Percentiles rank a stretch among this genome's conserved stretches.
These are phyloP conservation scores for Grosmannia huntii DNA, from an alignment of 2,329 filamentous ascomycete species.

Conservation along the genomic window DNA sequence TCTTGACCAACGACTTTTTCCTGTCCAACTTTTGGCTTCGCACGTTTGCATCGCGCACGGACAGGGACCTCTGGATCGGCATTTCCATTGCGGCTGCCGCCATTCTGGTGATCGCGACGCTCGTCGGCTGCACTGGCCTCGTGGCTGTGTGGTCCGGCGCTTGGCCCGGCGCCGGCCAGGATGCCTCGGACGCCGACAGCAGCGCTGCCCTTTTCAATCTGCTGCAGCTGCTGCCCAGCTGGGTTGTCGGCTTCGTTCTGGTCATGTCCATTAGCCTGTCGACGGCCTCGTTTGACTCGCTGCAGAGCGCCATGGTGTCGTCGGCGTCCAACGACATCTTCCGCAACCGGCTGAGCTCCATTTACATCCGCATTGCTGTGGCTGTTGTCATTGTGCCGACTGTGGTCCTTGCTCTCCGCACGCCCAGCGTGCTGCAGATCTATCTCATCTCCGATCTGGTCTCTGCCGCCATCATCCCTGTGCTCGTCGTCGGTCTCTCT, in stretches of 20 bases:
- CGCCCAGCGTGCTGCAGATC: conserved; percentile 65
- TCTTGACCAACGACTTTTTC: conserved; percentile 80
- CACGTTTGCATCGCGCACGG: conserved; percentile 67
- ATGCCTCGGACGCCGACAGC: conserved; percentile 37
- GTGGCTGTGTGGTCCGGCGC: conserved; percentile 69
- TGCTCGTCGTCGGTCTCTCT: conserved; percentile 58
- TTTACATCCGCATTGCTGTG: conserved; percentile 57
- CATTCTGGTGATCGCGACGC: conserved; percentile 56
- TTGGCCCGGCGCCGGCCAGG: conserved; percentile 53
- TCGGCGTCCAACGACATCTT: conserved; percentile 75
- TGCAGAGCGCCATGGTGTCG: conserved; percentile 78
- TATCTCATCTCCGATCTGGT: conserved; percentile 74
- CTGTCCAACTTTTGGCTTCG: conserved; percentile 75
- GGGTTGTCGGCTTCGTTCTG: conserved; percentile 72
- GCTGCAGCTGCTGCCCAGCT: conserved; percentile 56
- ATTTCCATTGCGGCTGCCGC: conserved; percentile 52
- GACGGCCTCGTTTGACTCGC: conserved; percentile 66
- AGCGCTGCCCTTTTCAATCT: conserved; percentile 65
- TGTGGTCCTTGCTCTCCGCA: conserved; percentile 60
- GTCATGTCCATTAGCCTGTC: conserved; percentile 70
- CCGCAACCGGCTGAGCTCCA: conserved; percentile 66
- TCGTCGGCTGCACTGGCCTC: conserved; percentile 61
- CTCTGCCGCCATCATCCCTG: conserved; percentile 62
- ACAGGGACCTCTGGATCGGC: conserved; percentile 66
- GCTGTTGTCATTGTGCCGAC: conserved; percentile 62